phyloP scores from a whole-genome alignment of 352 stramenopile genomes.

The Pythium chondricola region DNA sequence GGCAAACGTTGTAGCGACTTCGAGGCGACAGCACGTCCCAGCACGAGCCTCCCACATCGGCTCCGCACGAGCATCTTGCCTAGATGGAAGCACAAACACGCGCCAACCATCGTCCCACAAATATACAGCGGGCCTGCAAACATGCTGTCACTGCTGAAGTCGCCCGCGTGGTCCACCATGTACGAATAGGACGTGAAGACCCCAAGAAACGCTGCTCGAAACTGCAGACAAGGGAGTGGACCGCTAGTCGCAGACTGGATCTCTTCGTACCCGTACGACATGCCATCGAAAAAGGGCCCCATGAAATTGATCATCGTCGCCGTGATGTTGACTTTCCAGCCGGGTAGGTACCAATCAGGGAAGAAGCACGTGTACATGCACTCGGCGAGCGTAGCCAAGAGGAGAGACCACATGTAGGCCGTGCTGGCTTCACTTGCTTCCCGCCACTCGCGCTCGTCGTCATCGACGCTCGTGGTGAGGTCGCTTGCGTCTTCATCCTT shows the following conservation, averaged over 20 bases:
- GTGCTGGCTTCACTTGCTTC: slow-evolving; percentile 36
- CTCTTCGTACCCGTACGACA: slow-evolving; percentile 57
- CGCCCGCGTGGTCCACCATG: slow-evolving; percentile 81
- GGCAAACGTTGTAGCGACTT: slow-evolving; percentile 18
- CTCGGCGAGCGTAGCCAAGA: slow-evolving; percentile 62
- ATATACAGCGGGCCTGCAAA: slow-evolving; percentile 58
- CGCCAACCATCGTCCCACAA: slow-evolving; percentile 34
- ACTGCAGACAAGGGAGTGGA: slow-evolving; percentile 50
- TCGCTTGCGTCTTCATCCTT: slow-evolving; percentile 4
- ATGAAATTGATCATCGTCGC: slow-evolving; percentile 70
- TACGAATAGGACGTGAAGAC: slow-evolving; percentile 87
- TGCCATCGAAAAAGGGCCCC: slow-evolving; percentile 68
- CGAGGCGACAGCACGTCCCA: slow-evolving; percentile 8
- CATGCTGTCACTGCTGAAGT: slow-evolving; percentile 41
- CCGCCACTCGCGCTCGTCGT: slow-evolving; percentile 17
- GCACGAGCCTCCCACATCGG: slow-evolving; percentile 7
- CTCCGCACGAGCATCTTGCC: slow-evolving; percentile 30
- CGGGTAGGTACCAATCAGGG: slow-evolving; percentile 33
- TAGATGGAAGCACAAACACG: slow-evolving; percentile 48
- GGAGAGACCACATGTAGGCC: slow-evolving; percentile 62
- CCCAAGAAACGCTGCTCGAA: slow-evolving; percentile 69
- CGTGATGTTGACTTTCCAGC: slow-evolving; percentile 48
- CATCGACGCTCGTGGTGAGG: slow-evolving; percentile 1
- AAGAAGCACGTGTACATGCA: slow-evolving; percentile 79
- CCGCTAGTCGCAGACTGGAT: slow-evolving; percentile 14